These are phyloP conservation scores for Cucumis sativus DNA, from an alignment of 306 rosid genomes.

Conservation along the genomic window DNA sequence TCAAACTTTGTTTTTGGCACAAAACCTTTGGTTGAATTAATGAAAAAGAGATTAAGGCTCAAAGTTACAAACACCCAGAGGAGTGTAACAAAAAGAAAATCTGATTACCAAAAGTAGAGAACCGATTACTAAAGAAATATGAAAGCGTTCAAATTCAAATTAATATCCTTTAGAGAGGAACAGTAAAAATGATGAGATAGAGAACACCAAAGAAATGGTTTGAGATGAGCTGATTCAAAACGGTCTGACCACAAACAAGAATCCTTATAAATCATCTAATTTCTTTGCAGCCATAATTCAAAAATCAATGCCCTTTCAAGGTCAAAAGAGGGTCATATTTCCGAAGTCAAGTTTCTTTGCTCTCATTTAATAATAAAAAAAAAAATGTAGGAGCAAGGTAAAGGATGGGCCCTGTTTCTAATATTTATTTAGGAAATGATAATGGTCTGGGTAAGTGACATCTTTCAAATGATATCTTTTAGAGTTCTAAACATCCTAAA, in stretches of 20 bases:
- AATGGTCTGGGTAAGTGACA: neutral
- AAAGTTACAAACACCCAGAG: no score
- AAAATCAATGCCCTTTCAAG: no score
- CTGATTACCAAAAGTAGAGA: neutral
- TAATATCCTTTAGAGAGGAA: neutral
- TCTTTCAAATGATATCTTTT: neutral
- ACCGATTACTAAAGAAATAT: neutral
- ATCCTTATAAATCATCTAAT: no score
- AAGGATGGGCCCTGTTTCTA: neutral
- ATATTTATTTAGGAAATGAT: neutral
- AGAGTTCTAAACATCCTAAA: neutral
- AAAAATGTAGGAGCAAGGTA: neutral
- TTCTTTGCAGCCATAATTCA: no score
- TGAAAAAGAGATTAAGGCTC: neutral
- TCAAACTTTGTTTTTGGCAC: no score
- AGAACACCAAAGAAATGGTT: neutral
- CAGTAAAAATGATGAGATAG: neutral
- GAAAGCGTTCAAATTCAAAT: neutral
- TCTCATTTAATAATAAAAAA: neutral
- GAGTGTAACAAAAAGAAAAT: no score
- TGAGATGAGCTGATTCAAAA: neutral
- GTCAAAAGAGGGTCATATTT: neutral
- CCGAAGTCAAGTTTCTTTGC: neutral
- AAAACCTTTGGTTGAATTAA: no score
- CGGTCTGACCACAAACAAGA: neutral